phyloP scores from a whole-genome alignment of 148 eudicot genomes.

The Amaranthus hypochondriacus region DNA sequence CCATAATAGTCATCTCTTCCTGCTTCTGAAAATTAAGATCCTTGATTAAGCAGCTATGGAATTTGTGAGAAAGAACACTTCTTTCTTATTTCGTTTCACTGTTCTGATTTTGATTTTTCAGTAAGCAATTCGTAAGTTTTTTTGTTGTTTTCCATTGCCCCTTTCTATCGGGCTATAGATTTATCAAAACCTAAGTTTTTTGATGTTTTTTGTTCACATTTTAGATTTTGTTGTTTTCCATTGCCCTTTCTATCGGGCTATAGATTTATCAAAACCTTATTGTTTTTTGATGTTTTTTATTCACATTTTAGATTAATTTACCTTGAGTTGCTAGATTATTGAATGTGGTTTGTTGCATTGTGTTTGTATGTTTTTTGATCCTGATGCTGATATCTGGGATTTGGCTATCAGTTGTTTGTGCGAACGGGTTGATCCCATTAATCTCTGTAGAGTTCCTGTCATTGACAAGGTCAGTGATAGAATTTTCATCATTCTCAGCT shows the following conservation, averaged over 20 bases:
- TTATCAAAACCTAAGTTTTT: too few relatives aligned
- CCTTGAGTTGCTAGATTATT: neutral
- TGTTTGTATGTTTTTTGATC: neutral
- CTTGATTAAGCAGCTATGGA: too few relatives aligned
- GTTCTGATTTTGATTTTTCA: neutral
- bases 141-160: too few relatives aligned
- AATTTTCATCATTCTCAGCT: constrained; percentile 16
- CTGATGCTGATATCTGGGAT: constrained; percentile 22
- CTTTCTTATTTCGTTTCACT: too few relatives aligned
- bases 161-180: too few relatives aligned
- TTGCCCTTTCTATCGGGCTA: neutral
- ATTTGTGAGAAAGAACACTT: too few relatives aligned
- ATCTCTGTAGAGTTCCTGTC: constrained; percentile 12
- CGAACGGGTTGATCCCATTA: constrained; percentile 32
- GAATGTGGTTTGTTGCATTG: neutral
- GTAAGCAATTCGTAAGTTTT: constrained; percentile 29
- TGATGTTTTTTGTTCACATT: too few relatives aligned
- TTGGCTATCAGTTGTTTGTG: constrained; percentile 16
- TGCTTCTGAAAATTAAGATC: too few relatives aligned
- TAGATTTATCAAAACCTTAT: neutral
- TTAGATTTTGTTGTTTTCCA: neutral
- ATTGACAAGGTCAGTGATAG: constrained; percentile 3
- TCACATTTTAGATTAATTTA: neutral
- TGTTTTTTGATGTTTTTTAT: neutral
- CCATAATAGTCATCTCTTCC: too few relatives aligned